Conservation (phyloP, 257 asterid species). For the Solanum gracilifrons region DNA sequence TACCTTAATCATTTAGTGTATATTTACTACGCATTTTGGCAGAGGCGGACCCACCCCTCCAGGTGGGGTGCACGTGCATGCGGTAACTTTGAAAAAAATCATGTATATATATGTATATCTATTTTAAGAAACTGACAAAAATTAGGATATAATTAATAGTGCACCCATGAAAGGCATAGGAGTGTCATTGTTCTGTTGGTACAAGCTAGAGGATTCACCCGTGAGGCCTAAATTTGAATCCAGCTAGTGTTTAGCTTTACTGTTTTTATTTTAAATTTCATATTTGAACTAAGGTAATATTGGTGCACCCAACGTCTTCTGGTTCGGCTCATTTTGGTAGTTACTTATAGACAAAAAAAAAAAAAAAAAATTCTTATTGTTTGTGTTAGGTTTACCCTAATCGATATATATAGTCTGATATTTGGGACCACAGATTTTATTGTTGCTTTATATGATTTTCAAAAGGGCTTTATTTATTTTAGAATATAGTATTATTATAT, state of each 20-base stretch:
- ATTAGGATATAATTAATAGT: no score
- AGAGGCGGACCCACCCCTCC: neutral
- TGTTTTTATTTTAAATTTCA: neutral
- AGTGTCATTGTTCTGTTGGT: neutral
- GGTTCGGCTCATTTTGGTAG: neutral
- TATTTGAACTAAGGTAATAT: neutral
- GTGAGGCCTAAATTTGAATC: neutral
- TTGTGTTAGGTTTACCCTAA: neutral
- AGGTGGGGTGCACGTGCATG: neutral
- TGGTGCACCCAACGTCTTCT: neutral
- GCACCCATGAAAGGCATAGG: neutral
- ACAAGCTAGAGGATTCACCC: no score
- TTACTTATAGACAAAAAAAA: neutral
- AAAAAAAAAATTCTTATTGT: neutral
- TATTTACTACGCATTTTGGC: neutral
- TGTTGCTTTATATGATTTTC: neutral
- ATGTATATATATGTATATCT: neutral
- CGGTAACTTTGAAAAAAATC: neutral
- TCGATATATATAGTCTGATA: neutral
- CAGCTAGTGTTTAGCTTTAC: neutral
- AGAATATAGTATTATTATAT: neutral
- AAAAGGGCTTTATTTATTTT: neutral
- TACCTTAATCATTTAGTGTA: neutral
- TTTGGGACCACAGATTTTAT: neutral
- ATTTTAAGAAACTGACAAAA: no score